phyloP scores from a whole-genome alignment of 2,329 filamentous ascomycete species.

The Cucurbitaria berberidis region DNA sequence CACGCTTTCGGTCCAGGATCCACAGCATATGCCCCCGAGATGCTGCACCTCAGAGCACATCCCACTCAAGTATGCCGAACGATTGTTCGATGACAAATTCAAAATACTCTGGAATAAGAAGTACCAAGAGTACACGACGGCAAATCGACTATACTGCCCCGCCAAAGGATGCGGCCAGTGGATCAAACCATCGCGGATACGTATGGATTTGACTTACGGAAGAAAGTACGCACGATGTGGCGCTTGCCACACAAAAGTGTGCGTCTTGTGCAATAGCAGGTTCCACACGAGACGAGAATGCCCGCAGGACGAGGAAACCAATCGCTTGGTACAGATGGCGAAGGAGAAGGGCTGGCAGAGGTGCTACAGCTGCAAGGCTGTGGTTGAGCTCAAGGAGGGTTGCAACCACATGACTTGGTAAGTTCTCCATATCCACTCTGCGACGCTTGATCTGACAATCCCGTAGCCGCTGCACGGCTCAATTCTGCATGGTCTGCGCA shows the following conservation, averaged over 20 bases:
- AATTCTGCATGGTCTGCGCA: conserved; percentile 89
- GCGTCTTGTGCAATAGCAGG: conserved; percentile 72
- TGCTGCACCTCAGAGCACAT: conserved; percentile 80
- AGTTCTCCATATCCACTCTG: conserved; percentile 35
- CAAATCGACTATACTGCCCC: conserved; percentile 80
- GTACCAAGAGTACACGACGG: conserved; percentile 75
- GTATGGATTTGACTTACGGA: conserved; percentile 56
- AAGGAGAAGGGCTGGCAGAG: conserved; percentile 74
- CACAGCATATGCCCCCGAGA: conserved; percentile 81
- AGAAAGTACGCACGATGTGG: conserved; percentile 73
- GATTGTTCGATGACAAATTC: conserved; percentile 74
- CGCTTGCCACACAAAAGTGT: conserved; percentile 76
- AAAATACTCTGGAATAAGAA: conserved; percentile 82
- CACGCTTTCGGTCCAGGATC: conserved; percentile 75
- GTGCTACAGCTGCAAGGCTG: conserved; percentile 74
- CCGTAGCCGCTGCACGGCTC: conserved; percentile 74
- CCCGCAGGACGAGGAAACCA: conserved; percentile 72
- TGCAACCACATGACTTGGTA: conserved; percentile 91
- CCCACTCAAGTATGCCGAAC: conserved; percentile 75
- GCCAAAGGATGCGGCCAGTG: conserved; percentile 74
- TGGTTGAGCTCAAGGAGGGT: conserved; percentile 81
- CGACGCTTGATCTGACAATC: conserved; percentile 19
- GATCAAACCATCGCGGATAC: conserved; percentile 76
- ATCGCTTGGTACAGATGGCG: conserved; percentile 67
- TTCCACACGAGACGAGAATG: conserved; percentile 74